These are phyloP conservation scores for Incumbomyces delicatus DNA, from an alignment of 2,329 filamentous ascomycete genomes.

Conservation along the genomic window DNA sequence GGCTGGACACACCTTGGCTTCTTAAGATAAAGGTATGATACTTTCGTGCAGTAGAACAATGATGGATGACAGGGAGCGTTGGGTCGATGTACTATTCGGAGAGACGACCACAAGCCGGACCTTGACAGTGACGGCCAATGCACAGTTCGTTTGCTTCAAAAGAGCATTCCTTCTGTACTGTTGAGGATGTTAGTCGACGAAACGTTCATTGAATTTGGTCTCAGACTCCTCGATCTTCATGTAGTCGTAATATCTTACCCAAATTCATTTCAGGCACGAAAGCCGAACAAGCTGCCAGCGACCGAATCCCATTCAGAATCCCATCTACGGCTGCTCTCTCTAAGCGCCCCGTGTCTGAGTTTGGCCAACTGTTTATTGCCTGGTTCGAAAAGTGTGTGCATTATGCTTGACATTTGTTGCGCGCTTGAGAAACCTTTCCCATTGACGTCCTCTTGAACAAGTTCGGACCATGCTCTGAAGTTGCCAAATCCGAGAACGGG, in stretches of 20 bases:
- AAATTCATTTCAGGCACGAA: constrained; percentile 19
- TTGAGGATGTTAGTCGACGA: constrained; percentile 5
- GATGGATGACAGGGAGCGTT: not conserved
- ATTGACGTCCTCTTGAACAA: constrained; percentile 81
- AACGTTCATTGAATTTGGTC: not conserved
- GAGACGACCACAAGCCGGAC: not conserved
- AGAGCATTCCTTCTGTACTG: not conserved
- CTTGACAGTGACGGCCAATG: no score
- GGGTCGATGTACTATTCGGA: not conserved
- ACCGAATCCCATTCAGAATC: constrained; percentile 86
- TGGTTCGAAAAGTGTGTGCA: constrained; percentile 55
- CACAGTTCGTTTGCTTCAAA: no score
- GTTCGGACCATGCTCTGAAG: constrained; percentile 80
- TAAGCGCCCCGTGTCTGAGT: constrained; percentile 59
- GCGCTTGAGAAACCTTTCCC: constrained; percentile 73
- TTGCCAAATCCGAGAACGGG: constrained; percentile 78
- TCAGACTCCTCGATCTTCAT: not conserved
- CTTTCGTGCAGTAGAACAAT: constrained; percentile 2
- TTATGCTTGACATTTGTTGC: constrained; percentile 51
- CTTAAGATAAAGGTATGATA: not conserved
- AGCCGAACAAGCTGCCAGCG: constrained; percentile 60
- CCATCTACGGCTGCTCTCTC: constrained; percentile 72
- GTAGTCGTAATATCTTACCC: not conserved
- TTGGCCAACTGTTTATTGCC: constrained; percentile 45
- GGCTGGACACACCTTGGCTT: no score